These are phyloP conservation scores for Salix purpurea DNA, from an alignment of 345 rosid genomes.

Conservation along the genomic window DNA sequence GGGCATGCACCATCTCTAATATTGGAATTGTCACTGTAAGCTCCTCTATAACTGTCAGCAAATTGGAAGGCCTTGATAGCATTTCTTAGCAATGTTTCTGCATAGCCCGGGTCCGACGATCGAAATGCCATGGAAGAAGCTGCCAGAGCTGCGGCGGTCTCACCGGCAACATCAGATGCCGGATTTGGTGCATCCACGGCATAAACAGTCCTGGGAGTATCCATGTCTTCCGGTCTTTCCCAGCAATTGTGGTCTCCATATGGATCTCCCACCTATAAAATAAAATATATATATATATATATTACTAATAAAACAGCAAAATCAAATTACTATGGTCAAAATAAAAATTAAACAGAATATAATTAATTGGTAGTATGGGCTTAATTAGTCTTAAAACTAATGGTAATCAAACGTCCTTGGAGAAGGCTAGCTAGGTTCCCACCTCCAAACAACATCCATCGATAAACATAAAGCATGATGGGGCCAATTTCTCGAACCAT, in stretches of 20 bases:
- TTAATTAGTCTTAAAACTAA: neutral
- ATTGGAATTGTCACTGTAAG: conserved; percentile 76
- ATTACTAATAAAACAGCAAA: neutral
- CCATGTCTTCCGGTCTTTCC: conserved; percentile 99
- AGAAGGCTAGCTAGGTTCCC: neutral
- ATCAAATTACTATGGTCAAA: neutral
- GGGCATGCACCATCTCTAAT: conserved; percentile 79
- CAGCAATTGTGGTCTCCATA: conserved; percentile 75
- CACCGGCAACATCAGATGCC: conserved; percentile 89
- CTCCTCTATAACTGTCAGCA: conserved; percentile 82
- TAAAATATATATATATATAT: no score
- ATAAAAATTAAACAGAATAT: neutral
- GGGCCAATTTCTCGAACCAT: neutral
- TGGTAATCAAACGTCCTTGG: neutral
- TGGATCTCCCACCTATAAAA: conserved; percentile 83
- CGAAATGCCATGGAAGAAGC: conserved; percentile 84
- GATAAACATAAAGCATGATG: neutral
- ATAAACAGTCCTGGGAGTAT: conserved; percentile 71
- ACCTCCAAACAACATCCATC: neutral
- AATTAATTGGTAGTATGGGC: neutral
- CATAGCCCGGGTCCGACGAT: conserved; percentile 70
- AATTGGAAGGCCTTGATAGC: conserved; percentile 56
- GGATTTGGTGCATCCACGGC: conserved; percentile 78
- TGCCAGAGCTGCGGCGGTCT: conserved; percentile 80
- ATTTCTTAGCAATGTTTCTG: conserved; percentile 62